Conservation (phyloP, 768 basidiomycete species). For the Xerocomus brunneocitrinus region DNA sequence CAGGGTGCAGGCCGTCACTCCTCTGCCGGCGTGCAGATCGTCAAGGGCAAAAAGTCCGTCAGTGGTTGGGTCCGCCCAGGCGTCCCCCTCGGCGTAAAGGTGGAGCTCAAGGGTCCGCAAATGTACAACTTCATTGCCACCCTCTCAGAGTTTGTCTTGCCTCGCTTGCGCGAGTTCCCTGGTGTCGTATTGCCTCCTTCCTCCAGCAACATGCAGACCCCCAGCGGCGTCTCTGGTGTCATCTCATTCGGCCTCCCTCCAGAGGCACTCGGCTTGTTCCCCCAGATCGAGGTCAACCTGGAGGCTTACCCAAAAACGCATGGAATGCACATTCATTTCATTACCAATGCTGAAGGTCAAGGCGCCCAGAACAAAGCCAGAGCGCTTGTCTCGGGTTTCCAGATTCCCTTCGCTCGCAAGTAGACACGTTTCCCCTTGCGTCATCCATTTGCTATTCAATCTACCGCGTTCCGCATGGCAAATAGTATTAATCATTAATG, state of each 20-base stretch:
- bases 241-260: conserved; percentile 86
- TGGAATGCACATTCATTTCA: conserved; percentile 93
- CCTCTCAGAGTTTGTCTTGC: conserved; percentile 92
- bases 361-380: conserved; percentile 89
- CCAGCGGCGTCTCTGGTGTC: conserved; percentile 79
- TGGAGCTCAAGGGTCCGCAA: conserved; percentile 81
- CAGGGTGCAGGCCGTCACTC: conserved; percentile 68
- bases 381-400: conserved; percentile 84
- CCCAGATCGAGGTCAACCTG: conserved; percentile 91
- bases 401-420: conserved; percentile 75
- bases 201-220: conserved; percentile 63
- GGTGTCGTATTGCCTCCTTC: conserved; percentile 78
- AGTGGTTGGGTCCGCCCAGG: conserved; percentile 83
- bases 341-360: conserved; percentile 82
- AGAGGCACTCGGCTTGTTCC: conserved; percentile 84
- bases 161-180: conserved; percentile 84
- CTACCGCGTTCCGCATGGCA: conserved; percentile 11
- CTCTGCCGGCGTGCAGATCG: conserved; percentile 74
- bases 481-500: conserved; percentile 21
- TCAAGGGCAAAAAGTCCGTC: conserved; percentile 60
- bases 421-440: conserved; percentile 10
- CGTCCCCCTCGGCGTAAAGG: conserved; percentile 81
- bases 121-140: conserved; percentile 94
- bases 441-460: neutral
- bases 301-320: conserved; percentile 82